Conservation (phyloP, 1,139 yeast genomes). For the Pneumocystis oryctolagi region DNA sequence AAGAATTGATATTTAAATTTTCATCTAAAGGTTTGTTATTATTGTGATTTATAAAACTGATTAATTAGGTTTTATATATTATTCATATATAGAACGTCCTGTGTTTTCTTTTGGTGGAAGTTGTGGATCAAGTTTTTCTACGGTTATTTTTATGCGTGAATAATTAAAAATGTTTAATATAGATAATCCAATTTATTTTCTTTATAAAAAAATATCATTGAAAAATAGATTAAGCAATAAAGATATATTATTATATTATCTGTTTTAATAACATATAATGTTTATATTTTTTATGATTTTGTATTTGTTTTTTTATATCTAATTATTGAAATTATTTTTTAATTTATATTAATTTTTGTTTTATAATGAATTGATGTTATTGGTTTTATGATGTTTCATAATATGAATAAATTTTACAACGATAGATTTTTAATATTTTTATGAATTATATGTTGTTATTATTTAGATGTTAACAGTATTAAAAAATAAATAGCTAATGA, state of each 20-base stretch:
- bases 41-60: neutral
- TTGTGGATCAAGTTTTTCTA: conserved; percentile 1
- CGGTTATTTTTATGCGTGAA: conserved; percentile 1
- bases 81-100: conserved; percentile 2
- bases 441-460: too few species aligned
- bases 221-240: too few species aligned
- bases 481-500: neutral
- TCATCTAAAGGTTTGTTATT: conserved; percentile 14
- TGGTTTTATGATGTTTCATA: neutral
- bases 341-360: too few species aligned
- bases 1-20: conserved; percentile 35
- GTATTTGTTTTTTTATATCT: neutral
- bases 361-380: too few species aligned
- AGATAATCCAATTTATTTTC: neutral
- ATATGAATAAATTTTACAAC: too few species aligned
- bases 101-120: conserved; percentile 2
- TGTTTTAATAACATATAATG: neutral
- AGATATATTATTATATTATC: too few species aligned
- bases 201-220: neutral
- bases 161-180: neutral
- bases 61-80: neutral
- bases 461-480: neutral
- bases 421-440: neutral
- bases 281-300: neutral
- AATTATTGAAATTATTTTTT: too few species aligned